phyloP scores from a whole-genome alignment of 345 rosid species.

The Barbarea vulgaris region DNA sequence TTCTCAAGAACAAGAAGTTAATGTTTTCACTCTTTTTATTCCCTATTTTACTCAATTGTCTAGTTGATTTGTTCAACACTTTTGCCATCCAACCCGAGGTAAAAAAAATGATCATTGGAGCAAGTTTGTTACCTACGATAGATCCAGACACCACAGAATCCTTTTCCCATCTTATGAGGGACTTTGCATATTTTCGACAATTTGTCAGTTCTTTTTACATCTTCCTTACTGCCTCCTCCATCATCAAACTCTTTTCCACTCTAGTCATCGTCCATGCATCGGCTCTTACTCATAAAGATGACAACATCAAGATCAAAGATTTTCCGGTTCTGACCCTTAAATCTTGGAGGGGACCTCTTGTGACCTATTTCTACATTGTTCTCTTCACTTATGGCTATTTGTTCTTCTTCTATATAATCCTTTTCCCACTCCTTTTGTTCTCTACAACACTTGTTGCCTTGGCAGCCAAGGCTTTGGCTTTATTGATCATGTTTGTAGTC shows the following conservation, averaged over 20 bases:
- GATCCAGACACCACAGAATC: constrained; percentile 40
- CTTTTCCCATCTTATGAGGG: constrained; percentile 28
- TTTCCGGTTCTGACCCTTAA: constrained; percentile 35
- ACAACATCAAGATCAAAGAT: constrained; percentile 26
- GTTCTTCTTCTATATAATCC: constrained; percentile 23
- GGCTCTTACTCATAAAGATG: constrained; percentile 38
- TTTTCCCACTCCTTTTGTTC: constrained; percentile 31
- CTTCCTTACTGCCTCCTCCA: background rate
- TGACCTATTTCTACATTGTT: constrained; percentile 45
- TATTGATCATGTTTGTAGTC: constrained; percentile 22
- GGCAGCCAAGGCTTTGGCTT: background rate
- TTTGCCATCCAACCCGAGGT: constrained; percentile 41
- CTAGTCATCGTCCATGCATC: constrained; percentile 45
- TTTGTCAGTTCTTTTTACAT: constrained; percentile 37
- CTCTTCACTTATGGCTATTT: constrained; percentile 46
- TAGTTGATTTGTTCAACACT: constrained; percentile 35
- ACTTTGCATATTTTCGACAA: constrained; percentile 30
- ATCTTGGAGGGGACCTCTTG: constrained; percentile 48
- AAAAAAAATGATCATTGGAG: constrained; percentile 29
- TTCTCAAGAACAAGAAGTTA: constrained; percentile 45
- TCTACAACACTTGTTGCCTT: background rate
- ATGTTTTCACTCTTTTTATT: constrained; percentile 45
- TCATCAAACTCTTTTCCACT: constrained; percentile 36
- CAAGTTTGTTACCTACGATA: constrained; percentile 24
- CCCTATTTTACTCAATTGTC: constrained; percentile 34